These are phyloP conservation scores for Saccharum spontaneum DNA, from an alignment of 176 grass and related monocot species.

Conservation along the genomic window DNA sequence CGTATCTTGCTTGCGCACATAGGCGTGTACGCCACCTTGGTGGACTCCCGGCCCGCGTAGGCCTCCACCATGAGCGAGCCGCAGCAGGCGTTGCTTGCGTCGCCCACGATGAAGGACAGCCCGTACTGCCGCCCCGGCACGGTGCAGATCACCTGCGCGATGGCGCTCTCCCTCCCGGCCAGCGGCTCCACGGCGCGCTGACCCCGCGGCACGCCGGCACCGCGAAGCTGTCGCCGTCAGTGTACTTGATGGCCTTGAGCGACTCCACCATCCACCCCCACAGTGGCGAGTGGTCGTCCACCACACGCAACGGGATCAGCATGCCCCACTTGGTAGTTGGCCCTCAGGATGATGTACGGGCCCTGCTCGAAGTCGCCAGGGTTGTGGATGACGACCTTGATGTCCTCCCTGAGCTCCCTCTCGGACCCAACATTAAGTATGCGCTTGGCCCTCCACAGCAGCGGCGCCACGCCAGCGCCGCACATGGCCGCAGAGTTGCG, in stretches of 20 bases:
- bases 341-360: too few species aligned
- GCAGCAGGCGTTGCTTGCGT: conserved; percentile 68
- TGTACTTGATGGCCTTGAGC: conserved; percentile 82
- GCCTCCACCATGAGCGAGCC: conserved; percentile 78
- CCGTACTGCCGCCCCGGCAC: conserved; percentile 54
- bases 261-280: conserved; percentile 90
- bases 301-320: conserved; percentile 51
- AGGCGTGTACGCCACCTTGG: conserved; percentile 49
- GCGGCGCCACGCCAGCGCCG: too few species aligned
- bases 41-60: conserved; percentile 53
- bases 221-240: conserved; percentile 71
- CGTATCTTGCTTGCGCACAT: too few species aligned
- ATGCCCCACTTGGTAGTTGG: too few species aligned
- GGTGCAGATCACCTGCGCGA: conserved; percentile 77
- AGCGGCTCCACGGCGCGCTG: conserved; percentile 74
- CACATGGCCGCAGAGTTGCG: too few species aligned
- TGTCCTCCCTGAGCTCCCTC: too few species aligned
- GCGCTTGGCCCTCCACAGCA: too few species aligned
- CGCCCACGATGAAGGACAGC: conserved; percentile 77
- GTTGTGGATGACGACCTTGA: too few species aligned
- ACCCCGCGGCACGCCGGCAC: conserved; percentile 66
- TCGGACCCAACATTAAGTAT: too few species aligned
- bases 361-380: too few species aligned
- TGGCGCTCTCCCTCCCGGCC: conserved; percentile 70
- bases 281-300: conserved; percentile 77